phyloP scores from a whole-genome alignment of 768 basidiomycete genomes.

The Dioszegia crocea region DNA sequence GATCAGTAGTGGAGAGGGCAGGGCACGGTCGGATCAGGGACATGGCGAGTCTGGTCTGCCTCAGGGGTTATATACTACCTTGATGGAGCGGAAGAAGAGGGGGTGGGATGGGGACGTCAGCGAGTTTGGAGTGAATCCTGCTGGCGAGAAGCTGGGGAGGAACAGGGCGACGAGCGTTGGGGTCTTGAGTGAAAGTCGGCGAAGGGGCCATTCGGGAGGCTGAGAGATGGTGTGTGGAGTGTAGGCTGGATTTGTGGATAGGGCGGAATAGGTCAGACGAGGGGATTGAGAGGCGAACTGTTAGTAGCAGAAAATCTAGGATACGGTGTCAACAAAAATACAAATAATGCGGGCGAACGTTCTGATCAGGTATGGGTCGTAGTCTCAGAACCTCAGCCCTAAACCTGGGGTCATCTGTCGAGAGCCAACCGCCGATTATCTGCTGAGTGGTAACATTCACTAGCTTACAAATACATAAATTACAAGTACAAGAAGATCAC shows the following conservation, averaged over 20 bases:
- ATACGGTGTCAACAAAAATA: too few relatives aligned
- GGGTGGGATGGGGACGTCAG: background rate
- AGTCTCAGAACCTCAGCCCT: too few relatives aligned
- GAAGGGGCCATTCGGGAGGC: background rate
- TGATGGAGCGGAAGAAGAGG: background rate
- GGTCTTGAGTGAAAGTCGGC: constrained; percentile 1
- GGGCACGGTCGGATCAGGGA: background rate
- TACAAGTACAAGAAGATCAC: background rate
- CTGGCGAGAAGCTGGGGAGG: background rate
- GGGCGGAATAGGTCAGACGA: background rate
- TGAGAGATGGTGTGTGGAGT: background rate
- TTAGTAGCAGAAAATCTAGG: too few relatives aligned
- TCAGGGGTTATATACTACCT: background rate
- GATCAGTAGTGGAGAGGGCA: background rate
- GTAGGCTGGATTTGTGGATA: too few relatives aligned
- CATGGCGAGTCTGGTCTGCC: background rate
- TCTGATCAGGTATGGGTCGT: too few relatives aligned
- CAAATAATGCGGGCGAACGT: too few relatives aligned
- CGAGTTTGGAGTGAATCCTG: background rate
- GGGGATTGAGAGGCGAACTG: too few relatives aligned
- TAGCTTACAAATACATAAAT: background rate
- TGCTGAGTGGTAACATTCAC: background rate
- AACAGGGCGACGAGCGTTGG: constrained; percentile 10
- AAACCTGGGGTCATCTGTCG: background rate
- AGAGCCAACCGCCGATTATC: background rate